These are phyloP conservation scores for Ustilago bromivora DNA, from an alignment of 1,284 basidiomycete genomes.

Conservation along the genomic window DNA sequence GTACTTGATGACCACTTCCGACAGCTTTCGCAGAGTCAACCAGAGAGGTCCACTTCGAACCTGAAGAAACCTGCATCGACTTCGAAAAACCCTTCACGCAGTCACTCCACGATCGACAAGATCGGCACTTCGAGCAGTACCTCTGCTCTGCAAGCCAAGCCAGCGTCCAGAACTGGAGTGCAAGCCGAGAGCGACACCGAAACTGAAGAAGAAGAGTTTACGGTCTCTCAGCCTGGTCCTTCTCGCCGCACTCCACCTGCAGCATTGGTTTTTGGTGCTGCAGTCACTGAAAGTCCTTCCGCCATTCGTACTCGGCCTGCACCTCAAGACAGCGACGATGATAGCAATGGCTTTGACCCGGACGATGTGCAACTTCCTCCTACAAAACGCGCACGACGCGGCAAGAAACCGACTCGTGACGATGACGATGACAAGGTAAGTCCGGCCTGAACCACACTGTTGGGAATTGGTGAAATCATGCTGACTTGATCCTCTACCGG, in stretches of 20 bases:
- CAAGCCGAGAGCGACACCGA: constrained; percentile 33
- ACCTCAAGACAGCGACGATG: constrained; percentile 14
- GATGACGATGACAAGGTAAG: constrained; percentile 37
- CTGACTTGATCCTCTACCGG: background rate
- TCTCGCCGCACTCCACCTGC: background rate
- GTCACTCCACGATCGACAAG: background rate
- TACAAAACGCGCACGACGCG: constrained; percentile 27
- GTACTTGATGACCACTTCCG: constrained; percentile 41
- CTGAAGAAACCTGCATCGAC: background rate
- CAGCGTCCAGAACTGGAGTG: background rate
- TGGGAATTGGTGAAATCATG: background rate
- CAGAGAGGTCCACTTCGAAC: background rate
- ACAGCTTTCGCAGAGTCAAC: constrained; percentile 40
- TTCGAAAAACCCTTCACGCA: background rate
- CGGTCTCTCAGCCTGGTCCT: background rate
- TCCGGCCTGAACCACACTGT: background rate
- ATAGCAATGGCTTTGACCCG: constrained; percentile 12
- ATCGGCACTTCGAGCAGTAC: background rate
- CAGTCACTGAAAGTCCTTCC: background rate
- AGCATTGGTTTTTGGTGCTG: background rate
- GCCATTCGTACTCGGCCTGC: constrained; percentile 10
- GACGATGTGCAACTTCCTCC: constrained; percentile 32
- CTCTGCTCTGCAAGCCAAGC: background rate
- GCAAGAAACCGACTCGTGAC: constrained; percentile 7
- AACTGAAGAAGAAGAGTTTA: constrained; percentile 34